phyloP scores from a whole-genome alignment of 2,329 filamentous ascomycete genomes.

The Fusarium begoniae region DNA sequence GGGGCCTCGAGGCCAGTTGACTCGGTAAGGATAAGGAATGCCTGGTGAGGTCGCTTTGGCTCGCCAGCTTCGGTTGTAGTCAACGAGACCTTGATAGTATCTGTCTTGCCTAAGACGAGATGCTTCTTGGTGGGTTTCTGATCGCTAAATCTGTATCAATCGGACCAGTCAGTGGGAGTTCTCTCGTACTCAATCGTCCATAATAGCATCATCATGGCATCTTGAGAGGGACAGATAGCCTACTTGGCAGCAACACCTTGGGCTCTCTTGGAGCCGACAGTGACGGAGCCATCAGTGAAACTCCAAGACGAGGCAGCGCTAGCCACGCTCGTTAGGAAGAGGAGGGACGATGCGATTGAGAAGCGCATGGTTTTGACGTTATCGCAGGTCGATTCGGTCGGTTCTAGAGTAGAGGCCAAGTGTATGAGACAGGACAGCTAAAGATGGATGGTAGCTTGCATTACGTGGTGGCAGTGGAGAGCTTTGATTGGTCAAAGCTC shows the following conservation, averaged over 20 bases:
- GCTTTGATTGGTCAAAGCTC: slow-evolving; percentile 40
- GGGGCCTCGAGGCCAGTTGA: slow-evolving; percentile 84
- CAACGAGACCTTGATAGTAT: slow-evolving; percentile 83
- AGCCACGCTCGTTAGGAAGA: slow-evolving; percentile 60
- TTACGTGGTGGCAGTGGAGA: slow-evolving; percentile 45
- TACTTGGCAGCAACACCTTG: slow-evolving; percentile 73
- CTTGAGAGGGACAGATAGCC: slow-evolving; percentile 41
- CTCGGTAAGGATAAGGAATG: slow-evolving; percentile 86
- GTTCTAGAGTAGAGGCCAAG: slow-evolving; percentile 37
- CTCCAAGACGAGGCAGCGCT: slow-evolving; percentile 71
- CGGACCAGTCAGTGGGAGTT: slow-evolving; percentile 35
- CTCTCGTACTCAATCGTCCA: not conserved
- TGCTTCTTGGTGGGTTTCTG: slow-evolving; percentile 69
- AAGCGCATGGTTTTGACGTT: slow-evolving; percentile 49
- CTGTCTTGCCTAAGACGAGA: slow-evolving; percentile 71
- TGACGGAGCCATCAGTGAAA: slow-evolving; percentile 77
- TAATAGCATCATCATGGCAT: slow-evolving; percentile 29
- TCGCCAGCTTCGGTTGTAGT: slow-evolving; percentile 82
- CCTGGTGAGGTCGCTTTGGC: slow-evolving; percentile 89
- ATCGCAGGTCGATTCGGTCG: slow-evolving; percentile 31
- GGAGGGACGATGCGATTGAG: slow-evolving; percentile 49
- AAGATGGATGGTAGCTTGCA: slow-evolving; percentile 28
- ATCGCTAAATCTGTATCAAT: slow-evolving; percentile 61
- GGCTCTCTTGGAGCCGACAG: slow-evolving; percentile 72
- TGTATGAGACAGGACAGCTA: slow-evolving; percentile 40